A percentile compares a stretch with the other conserved stretches of the same genome.
These are phyloP conservation scores for Claviceps purpurea DNA, from an alignment of 2,329 filamentous ascomycete species.

Conservation along the genomic window DNA sequence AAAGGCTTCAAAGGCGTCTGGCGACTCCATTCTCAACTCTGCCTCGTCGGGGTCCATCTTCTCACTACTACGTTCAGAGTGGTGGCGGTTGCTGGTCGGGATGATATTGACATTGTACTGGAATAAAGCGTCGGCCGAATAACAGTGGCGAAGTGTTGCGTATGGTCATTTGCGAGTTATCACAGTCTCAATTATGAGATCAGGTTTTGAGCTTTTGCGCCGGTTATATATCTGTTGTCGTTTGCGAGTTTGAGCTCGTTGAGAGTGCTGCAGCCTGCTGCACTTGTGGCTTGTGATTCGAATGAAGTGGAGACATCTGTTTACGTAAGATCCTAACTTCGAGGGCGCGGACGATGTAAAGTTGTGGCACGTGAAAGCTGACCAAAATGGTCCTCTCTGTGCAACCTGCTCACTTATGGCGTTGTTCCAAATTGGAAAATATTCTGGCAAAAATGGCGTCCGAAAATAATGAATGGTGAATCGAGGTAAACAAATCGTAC, in stretches of 20 bases:
- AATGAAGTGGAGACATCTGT: background rate
- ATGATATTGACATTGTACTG: slow-evolving; percentile 17
- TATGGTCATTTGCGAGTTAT: background rate
- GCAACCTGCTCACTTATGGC: no score
- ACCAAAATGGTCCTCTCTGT: no score
- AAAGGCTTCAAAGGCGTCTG: background rate
- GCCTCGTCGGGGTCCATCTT: slow-evolving; percentile 19
- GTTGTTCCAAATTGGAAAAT: no score
- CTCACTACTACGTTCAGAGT: slow-evolving; percentile 5
- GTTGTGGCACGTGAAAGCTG: no score
- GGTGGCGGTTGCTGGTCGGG: slow-evolving; percentile 8
- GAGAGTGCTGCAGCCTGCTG: background rate
- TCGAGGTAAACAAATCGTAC: no score
- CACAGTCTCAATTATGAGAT: background rate
- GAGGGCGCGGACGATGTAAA: no score
- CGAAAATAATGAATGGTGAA: no score
- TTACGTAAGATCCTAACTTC: background rate
- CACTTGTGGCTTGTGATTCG: background rate
- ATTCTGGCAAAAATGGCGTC: no score
- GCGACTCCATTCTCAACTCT: background rate
- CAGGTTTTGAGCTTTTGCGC: background rate
- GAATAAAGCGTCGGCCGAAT: background rate
- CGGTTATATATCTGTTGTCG: background rate
- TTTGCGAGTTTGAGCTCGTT: background rate
- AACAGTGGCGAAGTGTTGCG: background rate